Conservation (phyloP, 2,329 filamentous ascomycete genomes). For the Trichophyton verrucosum region DNA sequence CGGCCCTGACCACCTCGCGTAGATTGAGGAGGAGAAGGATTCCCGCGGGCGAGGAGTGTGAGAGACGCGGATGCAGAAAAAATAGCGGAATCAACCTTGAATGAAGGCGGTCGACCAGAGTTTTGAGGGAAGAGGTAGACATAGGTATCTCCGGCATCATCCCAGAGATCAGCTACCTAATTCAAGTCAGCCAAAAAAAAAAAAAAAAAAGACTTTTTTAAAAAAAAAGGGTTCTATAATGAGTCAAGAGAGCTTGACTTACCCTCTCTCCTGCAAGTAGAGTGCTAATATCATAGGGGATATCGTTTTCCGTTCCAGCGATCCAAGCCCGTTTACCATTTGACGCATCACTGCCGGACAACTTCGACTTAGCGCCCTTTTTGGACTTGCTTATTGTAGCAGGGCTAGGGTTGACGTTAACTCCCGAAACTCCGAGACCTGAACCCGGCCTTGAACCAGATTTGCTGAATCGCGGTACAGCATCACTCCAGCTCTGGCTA, state of each 20-base stretch:
- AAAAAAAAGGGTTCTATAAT: no score
- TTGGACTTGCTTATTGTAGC: constrained; percentile 24
- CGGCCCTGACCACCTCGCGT: constrained; percentile 7
- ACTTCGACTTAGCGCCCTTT: constrained; percentile 22
- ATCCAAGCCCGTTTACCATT: constrained; percentile 40
- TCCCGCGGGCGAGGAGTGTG: constrained; percentile 46
- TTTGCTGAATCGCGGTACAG: constrained; percentile 24
- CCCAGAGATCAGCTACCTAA: constrained; percentile 44
- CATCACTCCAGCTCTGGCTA: constrained; percentile 24
- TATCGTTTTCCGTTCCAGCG: constrained; percentile 44
- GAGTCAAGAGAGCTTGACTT: constrained; percentile 14
- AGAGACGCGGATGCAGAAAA: constrained; percentile 46
- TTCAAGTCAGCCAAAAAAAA: not conserved
- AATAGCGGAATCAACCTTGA: constrained; percentile 48
- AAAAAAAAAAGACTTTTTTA: not conserved
- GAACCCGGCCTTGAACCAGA: constrained; percentile 25
- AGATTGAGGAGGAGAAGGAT: constrained; percentile 29
- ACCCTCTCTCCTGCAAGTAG: constrained; percentile 42
- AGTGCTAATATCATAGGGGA: constrained; percentile 43
- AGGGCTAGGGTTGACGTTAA: constrained; percentile 30
- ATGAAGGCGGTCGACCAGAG: constrained; percentile 46
- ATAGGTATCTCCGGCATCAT: constrained; percentile 49
- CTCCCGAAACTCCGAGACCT: constrained; percentile 13
- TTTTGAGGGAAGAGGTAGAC: constrained; percentile 50
- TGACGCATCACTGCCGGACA: constrained; percentile 17